Evolutionary conservation across 2,329 filamentous ascomycete species (phyloP).

Genomic region (Trichoderma koningiopsis): DNA sequence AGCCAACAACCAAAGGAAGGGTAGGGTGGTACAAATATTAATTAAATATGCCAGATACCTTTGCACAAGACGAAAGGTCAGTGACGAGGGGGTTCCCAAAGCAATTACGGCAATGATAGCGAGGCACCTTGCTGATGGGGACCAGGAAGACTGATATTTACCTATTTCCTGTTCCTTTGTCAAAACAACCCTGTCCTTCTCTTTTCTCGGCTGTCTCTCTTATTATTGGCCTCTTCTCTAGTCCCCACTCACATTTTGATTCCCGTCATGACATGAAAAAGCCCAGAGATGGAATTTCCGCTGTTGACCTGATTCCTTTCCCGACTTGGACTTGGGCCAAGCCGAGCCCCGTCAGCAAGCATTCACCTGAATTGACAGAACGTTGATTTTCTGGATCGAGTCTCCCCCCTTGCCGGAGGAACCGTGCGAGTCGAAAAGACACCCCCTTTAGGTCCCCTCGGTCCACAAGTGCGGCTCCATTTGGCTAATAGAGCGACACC

Average conservation of each 20-base stretch:
- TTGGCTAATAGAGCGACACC: not conserved
- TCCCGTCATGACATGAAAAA: not conserved
- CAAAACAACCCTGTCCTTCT: not conserved
- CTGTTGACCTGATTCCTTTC: not conserved
- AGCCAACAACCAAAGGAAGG: conserved; percentile 16
- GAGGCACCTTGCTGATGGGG: not conserved
- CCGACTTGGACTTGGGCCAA: not conserved
- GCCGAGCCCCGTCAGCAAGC: not conserved
- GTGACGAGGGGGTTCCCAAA: not conserved
- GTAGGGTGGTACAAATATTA: not conserved
- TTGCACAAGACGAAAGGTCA: not conserved
- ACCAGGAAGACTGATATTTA: conserved; percentile 7
- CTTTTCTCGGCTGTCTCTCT: not conserved
- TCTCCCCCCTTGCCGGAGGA: not conserved
- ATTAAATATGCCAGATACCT: not conserved
- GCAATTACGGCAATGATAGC: not conserved
- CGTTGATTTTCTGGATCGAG: conserved; percentile 6
- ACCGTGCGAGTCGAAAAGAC: not conserved
- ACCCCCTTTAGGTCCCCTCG: not conserved
- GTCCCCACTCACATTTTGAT: not conserved
- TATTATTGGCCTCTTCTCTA: not conserved
- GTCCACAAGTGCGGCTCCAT: not conserved
- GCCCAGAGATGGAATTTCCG: not conserved
- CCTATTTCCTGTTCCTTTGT: not conserved
- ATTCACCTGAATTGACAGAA: not conserved